Conservation (phyloP, 2,329 filamentous ascomycete species). For the Sporothrix brasiliensis region DNA sequence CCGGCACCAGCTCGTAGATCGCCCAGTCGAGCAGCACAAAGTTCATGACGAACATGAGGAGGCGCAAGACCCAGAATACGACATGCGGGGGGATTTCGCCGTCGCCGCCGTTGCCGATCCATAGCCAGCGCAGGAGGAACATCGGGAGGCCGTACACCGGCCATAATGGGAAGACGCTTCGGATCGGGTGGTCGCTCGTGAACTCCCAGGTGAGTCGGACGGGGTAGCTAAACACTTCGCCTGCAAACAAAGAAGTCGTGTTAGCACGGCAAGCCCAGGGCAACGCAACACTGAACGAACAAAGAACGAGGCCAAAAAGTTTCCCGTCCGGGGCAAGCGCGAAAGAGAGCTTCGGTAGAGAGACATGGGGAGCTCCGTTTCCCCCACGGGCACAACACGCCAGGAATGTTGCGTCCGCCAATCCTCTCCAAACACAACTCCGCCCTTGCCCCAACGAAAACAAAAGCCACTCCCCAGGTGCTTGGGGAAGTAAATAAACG, state of each 20-base stretch:
- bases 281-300: background rate
- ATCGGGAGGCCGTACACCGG: constrained; percentile 92
- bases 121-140: constrained; percentile 88
- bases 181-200: constrained; percentile 81
- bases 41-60: constrained; percentile 91
- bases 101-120: constrained; percentile 78
- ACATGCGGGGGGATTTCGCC: constrained; percentile 78
- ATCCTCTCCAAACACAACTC: constrained; percentile 3
- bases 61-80: constrained; percentile 85
- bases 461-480: constrained; percentile 5
- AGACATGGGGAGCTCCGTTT: constrained; percentile 19
- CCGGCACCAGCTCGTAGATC: constrained; percentile 83
- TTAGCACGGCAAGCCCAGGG: background rate
- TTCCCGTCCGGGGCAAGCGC: background rate
- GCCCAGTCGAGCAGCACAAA: constrained; percentile 99
- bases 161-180: constrained; percentile 96
- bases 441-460: constrained; percentile 19
- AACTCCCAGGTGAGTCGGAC: constrained; percentile 95
- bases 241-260: constrained; percentile 50
- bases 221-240: constrained; percentile 89
- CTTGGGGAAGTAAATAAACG: background rate
- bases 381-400: background rate
- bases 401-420: constrained; percentile 9
- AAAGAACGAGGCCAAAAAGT: background rate
- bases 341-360: background rate